Evolutionary conservation across 2,329 filamentous ascomycete genomes (phyloP).

Genomic region (Aspergillus jensenii): DNA sequence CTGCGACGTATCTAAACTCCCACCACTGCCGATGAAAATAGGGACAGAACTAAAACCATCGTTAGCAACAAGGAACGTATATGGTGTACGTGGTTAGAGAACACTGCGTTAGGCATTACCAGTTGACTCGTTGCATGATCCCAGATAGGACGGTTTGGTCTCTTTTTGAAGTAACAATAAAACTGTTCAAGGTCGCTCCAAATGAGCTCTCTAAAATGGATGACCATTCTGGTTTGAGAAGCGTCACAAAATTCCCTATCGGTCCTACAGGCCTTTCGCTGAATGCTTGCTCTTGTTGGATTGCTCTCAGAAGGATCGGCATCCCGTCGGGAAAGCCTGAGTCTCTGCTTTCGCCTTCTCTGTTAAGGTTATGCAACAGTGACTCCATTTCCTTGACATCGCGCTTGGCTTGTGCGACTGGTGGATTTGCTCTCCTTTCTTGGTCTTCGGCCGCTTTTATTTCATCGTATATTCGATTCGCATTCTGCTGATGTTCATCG

Average conservation of each 20-base stretch:
- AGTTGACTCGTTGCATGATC: constrained; percentile 63
- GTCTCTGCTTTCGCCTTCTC: constrained; percentile 59
- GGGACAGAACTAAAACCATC: constrained; percentile 47
- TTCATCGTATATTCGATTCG: constrained; percentile 36
- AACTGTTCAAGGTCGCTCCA: constrained; percentile 68
- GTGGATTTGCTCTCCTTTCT: constrained; percentile 20
- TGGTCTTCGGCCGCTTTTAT: constrained; percentile 36
- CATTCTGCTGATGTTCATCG: constrained; percentile 42
- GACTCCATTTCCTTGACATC: constrained; percentile 57
- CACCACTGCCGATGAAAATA: constrained; percentile 64
- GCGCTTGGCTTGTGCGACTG: constrained; percentile 46
- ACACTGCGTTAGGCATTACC: constrained; percentile 32
- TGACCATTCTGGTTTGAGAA: constrained; percentile 80
- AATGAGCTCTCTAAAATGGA: constrained; percentile 76
- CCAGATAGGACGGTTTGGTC: constrained; percentile 70
- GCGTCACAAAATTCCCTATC: constrained; percentile 72
- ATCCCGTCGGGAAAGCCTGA: constrained; percentile 66
- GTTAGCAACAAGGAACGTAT: constrained; percentile 14
- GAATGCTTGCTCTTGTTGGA: constrained; percentile 70
- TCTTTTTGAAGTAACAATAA: constrained; percentile 74
- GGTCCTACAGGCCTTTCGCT: constrained; percentile 75
- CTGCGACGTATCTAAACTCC: constrained; percentile 57
- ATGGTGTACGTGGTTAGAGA: background rate
- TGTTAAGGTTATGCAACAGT: constrained; percentile 53
- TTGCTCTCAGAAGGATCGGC: constrained; percentile 63